These are phyloP conservation scores for Alternaria longipes DNA, from an alignment of 2,329 filamentous ascomycete genomes.

Conservation along the genomic window DNA sequence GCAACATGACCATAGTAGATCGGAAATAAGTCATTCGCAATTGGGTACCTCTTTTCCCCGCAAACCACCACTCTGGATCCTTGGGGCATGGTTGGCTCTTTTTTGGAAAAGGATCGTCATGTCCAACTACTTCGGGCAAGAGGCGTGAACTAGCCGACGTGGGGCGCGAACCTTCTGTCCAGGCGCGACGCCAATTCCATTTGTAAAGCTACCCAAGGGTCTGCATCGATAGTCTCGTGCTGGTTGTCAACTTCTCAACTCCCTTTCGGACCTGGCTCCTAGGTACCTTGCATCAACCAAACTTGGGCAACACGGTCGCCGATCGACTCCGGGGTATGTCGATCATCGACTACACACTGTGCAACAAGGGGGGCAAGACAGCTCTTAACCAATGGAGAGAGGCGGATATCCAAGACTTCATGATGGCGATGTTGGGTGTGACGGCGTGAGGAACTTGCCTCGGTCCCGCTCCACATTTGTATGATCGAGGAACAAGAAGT, in stretches of 20 bases:
- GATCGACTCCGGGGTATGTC: constrained; percentile 2
- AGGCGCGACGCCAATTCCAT: constrained; percentile 1
- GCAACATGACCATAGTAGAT: neutral
- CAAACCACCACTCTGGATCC: constrained; percentile 4
- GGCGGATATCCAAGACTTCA: neutral
- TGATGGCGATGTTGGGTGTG: neutral
- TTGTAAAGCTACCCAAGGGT: constrained; percentile 3
- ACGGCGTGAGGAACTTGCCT: constrained; percentile 1
- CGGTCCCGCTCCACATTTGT: neutral
- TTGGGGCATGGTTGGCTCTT: neutral
- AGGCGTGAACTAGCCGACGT: constrained; percentile 8
- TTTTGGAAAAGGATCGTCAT: constrained; percentile 5
- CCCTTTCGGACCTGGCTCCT: neutral
- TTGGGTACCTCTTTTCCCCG: constrained; percentile 4
- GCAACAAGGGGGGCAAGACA: neutral
- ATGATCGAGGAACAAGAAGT: neutral
- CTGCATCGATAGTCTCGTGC: constrained; percentile 2
- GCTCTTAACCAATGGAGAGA: constrained; percentile 1
- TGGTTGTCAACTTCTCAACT: neutral
- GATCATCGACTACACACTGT: constrained; percentile 8
- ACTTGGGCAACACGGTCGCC: neutral
- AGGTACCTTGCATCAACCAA: neutral
- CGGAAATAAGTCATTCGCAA: constrained; percentile 2
- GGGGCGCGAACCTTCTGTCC: constrained; percentile 9
- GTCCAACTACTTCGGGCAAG: constrained; percentile 1